Percentiles rank a stretch among this genome's conserved stretches.
phyloP scores from a whole-genome alignment of 2,329 filamentous ascomycete species.

The Fonsecaea monophora region DNA sequence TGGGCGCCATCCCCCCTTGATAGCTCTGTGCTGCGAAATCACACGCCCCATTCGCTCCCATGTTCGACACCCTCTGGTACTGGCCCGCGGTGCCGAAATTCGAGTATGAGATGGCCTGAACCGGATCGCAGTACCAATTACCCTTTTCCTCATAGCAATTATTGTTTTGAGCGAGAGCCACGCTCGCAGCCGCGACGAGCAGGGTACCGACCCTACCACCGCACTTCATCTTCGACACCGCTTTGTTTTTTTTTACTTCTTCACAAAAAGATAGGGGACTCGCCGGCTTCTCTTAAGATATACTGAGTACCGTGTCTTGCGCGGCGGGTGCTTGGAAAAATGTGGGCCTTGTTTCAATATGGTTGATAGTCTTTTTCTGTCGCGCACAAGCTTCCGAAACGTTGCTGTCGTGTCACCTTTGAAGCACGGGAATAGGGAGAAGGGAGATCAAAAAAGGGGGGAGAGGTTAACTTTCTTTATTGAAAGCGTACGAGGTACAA shows the following conservation, averaged over 20 bases:
- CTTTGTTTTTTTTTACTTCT: no score
- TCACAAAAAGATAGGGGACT: no score
- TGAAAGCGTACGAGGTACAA: not conserved
- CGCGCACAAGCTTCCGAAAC: not conserved
- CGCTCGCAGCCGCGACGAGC: slow-evolving; percentile 27
- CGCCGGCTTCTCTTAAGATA: no score
- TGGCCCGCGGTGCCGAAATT: slow-evolving; percentile 65
- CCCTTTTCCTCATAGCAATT: slow-evolving; percentile 45
- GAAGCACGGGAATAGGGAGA: not conserved
- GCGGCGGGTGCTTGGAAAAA: not conserved
- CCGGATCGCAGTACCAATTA: slow-evolving; percentile 69
- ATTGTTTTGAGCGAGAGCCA: slow-evolving; percentile 21
- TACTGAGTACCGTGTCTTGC: not conserved
- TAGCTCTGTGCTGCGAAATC: slow-evolving; percentile 58
- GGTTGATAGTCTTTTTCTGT: slow-evolving; percentile 2
- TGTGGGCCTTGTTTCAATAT: slow-evolving; percentile 5
- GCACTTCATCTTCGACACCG: slow-evolving; percentile 27
- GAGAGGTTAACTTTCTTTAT: not conserved
- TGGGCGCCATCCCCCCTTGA: slow-evolving; percentile 67
- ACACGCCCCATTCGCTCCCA: slow-evolving; percentile 62
- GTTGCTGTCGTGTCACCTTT: not conserved
- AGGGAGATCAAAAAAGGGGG: not conserved
- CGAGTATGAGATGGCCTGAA: slow-evolving; percentile 71
- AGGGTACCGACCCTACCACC: slow-evolving; percentile 20
- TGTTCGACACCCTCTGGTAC: slow-evolving; percentile 69